A percentile compares a stretch with the other conserved stretches of the same genome.
Conservation (phyloP, 1,139 yeast species). For the Debaryomyces fabryi region DNA sequence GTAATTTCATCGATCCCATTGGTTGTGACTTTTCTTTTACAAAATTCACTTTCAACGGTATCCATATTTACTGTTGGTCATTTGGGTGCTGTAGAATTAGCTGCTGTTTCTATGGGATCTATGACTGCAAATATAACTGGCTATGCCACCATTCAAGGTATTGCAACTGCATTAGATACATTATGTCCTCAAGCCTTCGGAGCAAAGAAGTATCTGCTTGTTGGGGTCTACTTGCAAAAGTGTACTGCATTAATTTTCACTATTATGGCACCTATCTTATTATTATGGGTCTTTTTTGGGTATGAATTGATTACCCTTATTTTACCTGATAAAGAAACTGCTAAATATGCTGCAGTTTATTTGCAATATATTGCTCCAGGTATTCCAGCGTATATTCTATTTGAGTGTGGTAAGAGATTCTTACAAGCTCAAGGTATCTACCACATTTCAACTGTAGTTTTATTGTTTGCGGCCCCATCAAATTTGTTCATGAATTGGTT, state of each 20-base stretch:
- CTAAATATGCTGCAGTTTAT: slow-evolving; percentile 53
- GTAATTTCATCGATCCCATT: slow-evolving; percentile 52
- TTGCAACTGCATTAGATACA: slow-evolving; percentile 61
- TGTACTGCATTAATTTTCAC: slow-evolving; percentile 54
- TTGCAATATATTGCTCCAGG: slow-evolving; percentile 54
- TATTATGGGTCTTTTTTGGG: slow-evolving; percentile 54
- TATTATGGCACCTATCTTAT: slow-evolving; percentile 52
- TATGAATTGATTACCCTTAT: slow-evolving; percentile 37
- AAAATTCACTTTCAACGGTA: slow-evolving; percentile 58
- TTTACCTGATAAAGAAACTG: slow-evolving; percentile 52
- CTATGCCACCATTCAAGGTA: slow-evolving; percentile 59
- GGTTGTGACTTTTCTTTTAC: slow-evolving; percentile 55
- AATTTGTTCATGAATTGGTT: slow-evolving; percentile 52
- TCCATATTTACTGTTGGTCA: slow-evolving; percentile 64
- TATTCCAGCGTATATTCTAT: slow-evolving; percentile 56
- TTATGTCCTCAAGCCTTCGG: slow-evolving; percentile 65
- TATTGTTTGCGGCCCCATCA: slow-evolving; percentile 55
- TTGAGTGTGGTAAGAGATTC: slow-evolving; percentile 57
- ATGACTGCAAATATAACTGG: slow-evolving; percentile 65
- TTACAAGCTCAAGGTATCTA: slow-evolving; percentile 58
- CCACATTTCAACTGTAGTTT: slow-evolving; percentile 53
- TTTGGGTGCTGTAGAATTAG: slow-evolving; percentile 58
- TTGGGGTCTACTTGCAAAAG: slow-evolving; percentile 56
- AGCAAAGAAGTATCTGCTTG: slow-evolving; percentile 53
- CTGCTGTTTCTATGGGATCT: slow-evolving; percentile 64